A percentile compares a stretch with the other conserved stretches of the same genome.
These are phyloP conservation scores for Oryza longistaminata DNA, from an alignment of 176 grass and related monocot genomes.

Conservation along the genomic window DNA sequence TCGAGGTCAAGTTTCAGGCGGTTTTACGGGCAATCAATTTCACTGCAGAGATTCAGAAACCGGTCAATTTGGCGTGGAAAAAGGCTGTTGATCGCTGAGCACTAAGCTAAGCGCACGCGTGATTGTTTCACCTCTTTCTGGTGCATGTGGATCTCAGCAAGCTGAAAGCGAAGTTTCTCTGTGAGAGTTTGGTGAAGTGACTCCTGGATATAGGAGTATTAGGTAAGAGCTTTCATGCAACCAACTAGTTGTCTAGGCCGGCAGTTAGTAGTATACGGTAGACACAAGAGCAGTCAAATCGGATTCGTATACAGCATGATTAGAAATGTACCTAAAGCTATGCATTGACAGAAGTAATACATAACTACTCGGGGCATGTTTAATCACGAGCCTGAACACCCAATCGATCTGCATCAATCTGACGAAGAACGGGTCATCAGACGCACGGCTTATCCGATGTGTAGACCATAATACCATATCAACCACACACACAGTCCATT, in stretches of 20 bases:
- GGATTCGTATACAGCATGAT: neutral
- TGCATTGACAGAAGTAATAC: neutral
- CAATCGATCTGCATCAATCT: neutral
- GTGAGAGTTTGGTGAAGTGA: neutral
- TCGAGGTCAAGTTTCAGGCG: conserved; percentile 12
- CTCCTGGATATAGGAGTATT: conserved; percentile 7
- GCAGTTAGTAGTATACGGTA: conserved; percentile 4
- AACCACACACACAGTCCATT: neutral
- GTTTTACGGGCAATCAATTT: neutral
- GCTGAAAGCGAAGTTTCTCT: conserved; percentile 2
- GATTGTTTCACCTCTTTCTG: neutral
- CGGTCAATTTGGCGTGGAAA: neutral
- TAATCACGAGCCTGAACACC: neutral
- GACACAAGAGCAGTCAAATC: neutral
- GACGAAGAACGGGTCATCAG: neutral
- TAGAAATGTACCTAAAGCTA: neutral
- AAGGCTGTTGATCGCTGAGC: neutral
- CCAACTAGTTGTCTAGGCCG: conserved; percentile 1
- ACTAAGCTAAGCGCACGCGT: neutral
- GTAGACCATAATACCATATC: neutral
- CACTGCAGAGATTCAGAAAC: conserved; percentile 20
- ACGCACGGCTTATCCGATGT: neutral
- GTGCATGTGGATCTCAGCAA: neutral
- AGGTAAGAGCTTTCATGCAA: conserved; percentile 1
- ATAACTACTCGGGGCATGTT: neutral